phyloP scores from a whole-genome alignment of 192 early-diverging fungal species.

The Umbelopsis sp. region DNA sequence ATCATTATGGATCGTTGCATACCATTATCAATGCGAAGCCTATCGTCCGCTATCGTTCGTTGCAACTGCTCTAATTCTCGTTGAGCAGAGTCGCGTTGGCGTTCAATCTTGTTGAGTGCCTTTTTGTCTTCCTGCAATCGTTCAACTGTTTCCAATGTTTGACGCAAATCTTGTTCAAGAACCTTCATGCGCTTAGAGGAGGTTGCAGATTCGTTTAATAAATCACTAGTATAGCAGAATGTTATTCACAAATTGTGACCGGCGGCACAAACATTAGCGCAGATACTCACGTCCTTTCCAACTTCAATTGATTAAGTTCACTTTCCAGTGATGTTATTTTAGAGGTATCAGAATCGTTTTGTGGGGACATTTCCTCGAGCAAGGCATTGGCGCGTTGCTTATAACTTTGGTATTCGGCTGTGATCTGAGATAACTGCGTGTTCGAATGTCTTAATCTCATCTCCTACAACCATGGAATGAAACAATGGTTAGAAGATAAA shows the following conservation, averaged over 20 bases:
- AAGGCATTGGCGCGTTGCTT: slow-evolving; percentile 55
- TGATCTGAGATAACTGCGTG: slow-evolving; percentile 46
- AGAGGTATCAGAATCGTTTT: slow-evolving; percentile 10
- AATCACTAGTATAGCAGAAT: not conserved
- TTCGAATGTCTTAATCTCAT: slow-evolving; percentile 48
- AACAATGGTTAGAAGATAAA: not conserved
- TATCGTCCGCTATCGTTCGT: slow-evolving; percentile 24
- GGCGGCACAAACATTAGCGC: too few species aligned
- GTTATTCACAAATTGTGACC: not conserved
- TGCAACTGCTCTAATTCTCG: slow-evolving; percentile 20
- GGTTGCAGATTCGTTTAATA: not conserved
- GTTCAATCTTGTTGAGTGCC: not conserved
- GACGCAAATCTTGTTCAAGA: slow-evolving; percentile 39
- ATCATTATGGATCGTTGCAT: not conserved
- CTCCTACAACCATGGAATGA: slow-evolving; percentile 38
- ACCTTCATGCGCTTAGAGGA: slow-evolving; percentile 12
- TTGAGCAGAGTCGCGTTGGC: slow-evolving; percentile 24
- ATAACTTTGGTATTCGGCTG: slow-evolving; percentile 59
- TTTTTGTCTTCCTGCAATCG: slow-evolving; percentile 34
- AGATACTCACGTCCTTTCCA: slow-evolving; percentile 30
- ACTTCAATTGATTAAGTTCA: slow-evolving; percentile 32
- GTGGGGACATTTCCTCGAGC: slow-evolving; percentile 43
- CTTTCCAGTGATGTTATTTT: slow-evolving; percentile 35
- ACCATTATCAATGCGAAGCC: slow-evolving; percentile 27
- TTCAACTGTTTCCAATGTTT: slow-evolving; percentile 34